Base-by-base conservation (phyloP, 805 yeast species). In the Schwanniomyces sp. region DNA sequence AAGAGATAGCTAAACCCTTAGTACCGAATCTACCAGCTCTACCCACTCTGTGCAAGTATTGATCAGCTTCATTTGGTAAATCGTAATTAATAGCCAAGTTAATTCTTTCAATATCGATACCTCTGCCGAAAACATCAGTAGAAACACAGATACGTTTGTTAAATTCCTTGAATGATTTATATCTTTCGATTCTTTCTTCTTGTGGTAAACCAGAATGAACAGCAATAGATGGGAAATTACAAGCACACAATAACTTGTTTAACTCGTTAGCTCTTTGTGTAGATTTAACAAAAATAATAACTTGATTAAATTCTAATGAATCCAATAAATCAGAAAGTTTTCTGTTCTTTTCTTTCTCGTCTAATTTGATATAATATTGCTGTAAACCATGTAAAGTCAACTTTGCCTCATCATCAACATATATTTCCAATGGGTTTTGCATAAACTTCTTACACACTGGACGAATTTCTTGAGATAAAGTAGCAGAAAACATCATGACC, bases 11-110 rank as follows among this genome's bases (percentile, higher is more conserved):
- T 62, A 94, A 84, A 77, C 99, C 99, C 78, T 92, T 92, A 67
- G 99, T 92, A 79, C 99, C 99, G 63, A 92, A 92, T 82, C 99
- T 91, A 76, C 99, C 99, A 58, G 99, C 99, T 84, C 99, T 91
- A 67, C 99, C 99, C 54, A 92, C 99, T 79, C 99, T 90, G 79
- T 92, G 99, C 69, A 92, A 82, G 75, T 94, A 92, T 74, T 94
- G 97, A 73, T 92, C 98, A 55, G 98, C 96, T 76, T 91, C 97
- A 56, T 73, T 78, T 60, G 99, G 97, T 78, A 92, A 77, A 74
- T 92, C 99, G 74, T 92, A 92, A 80, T 92, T 94, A 79, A 92
- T 91, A 52, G 99, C 99, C 70, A 92, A 76, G 76, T 92, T 92
- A 75, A 92, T 92, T 78, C 99, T 90, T 81, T 92, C 99, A 59